phyloP scores from a whole-genome alignment of 177 flowering plant genomes.

The Tripterygium wilfordii region DNA sequence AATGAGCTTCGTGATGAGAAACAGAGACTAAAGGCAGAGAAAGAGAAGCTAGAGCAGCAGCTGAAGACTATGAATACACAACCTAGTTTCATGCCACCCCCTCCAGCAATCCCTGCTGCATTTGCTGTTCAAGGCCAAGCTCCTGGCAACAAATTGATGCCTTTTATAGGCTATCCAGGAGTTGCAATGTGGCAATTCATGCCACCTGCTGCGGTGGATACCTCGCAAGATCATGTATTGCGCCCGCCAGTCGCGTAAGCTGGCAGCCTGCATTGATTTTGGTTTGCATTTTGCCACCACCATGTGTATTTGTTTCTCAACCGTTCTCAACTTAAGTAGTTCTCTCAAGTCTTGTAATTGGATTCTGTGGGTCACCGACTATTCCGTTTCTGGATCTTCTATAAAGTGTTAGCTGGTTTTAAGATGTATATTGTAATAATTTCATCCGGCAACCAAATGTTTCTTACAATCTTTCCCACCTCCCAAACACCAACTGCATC shows the following conservation, averaged over 20 bases:
- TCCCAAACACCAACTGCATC: constrained; percentile 10
- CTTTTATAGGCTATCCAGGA: constrained; percentile 74
- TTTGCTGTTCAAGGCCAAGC: constrained; percentile 70
- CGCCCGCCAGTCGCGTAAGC: constrained; percentile 84
- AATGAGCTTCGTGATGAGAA: constrained; percentile 95
- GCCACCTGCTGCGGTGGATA: constrained; percentile 86
- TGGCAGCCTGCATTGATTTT: constrained; percentile 15
- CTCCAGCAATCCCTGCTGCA: constrained; percentile 55
- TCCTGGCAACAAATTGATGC: constrained; percentile 65
- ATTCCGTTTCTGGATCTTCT: not conserved
- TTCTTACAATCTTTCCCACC: constrained; percentile 19
- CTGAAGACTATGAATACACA: constrained; percentile 51
- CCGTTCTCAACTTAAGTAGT: constrained; percentile 18
- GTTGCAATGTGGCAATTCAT: constrained; percentile 97
- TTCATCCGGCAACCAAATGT: constrained; percentile 16
- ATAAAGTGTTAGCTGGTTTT: constrained; percentile 14
- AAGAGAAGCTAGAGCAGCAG: constrained; percentile 80
- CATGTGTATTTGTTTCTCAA: constrained; percentile 7
- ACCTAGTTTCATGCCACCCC: constrained; percentile 56
- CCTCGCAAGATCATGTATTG: constrained; percentile 88
- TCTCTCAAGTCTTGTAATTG: constrained; percentile 14
- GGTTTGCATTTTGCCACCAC: constrained; percentile 14
- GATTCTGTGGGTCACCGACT: constrained; percentile 14
- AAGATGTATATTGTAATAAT: constrained; percentile 29
- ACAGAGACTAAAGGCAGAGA: constrained; percentile 78